These are phyloP conservation scores for Cystobasidium sp. DNA, from an alignment of 1,284 basidiomycete species.

Conservation along the genomic window DNA sequence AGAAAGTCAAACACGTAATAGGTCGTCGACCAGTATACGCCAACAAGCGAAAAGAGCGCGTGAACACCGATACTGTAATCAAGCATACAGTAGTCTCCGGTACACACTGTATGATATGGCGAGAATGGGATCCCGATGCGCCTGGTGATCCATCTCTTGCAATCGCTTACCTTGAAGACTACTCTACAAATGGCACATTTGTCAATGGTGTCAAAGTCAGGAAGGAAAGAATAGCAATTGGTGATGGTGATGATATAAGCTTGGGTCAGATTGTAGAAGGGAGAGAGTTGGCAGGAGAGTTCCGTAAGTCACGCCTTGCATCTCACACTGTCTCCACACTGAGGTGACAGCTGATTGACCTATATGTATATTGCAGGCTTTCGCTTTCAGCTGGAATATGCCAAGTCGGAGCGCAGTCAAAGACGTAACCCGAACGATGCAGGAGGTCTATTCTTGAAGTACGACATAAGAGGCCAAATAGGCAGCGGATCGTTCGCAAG, in stretches of 20 bases:
- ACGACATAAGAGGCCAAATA: conserved; percentile 57
- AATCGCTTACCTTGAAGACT: conserved; percentile 48
- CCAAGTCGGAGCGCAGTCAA: conserved; percentile 9
- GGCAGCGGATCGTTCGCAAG: conserved; percentile 80
- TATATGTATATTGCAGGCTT: conserved; percentile 5
- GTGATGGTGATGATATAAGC: conserved; percentile 32
- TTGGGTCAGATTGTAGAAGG: conserved; percentile 9
- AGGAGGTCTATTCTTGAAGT: conserved; percentile 47
- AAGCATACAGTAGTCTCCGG: conserved; percentile 47
- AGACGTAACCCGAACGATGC: conserved; percentile 36
- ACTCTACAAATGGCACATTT: conserved; percentile 50
- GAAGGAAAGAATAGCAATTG: conserved; percentile 44
- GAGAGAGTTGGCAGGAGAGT: conserved; percentile 22
- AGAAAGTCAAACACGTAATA: conserved; percentile 29
- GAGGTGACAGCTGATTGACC: too few species aligned
- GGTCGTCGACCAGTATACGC: conserved; percentile 21
- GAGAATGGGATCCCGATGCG: conserved; percentile 39
- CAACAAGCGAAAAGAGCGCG: neutral
- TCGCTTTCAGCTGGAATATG: conserved; percentile 33
- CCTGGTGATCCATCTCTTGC: conserved; percentile 31
- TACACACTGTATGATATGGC: conserved; percentile 48
- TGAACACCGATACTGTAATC: conserved; percentile 44
- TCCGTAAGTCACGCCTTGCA: conserved; percentile 5
- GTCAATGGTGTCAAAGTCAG: conserved; percentile 48
- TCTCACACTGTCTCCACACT: neutral